These are phyloP conservation scores for Pythium folliculosum DNA, from an alignment of 352 stramenopile genomes.

Conservation along the genomic window DNA sequence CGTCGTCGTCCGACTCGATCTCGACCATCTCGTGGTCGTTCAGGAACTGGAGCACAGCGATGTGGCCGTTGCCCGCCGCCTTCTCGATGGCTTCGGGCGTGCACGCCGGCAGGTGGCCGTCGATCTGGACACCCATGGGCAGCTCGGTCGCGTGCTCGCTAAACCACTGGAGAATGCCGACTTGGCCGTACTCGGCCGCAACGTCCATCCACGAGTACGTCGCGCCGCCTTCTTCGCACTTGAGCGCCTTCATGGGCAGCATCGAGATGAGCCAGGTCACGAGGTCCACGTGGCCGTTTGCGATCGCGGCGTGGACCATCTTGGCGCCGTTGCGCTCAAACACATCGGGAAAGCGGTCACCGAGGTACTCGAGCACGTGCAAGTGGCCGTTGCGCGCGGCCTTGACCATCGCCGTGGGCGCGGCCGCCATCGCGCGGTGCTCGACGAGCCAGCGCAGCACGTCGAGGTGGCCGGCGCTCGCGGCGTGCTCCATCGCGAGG, in stretches of 20 bases:
- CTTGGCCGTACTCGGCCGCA: slow-evolving; percentile 64
- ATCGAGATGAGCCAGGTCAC: slow-evolving; percentile 62
- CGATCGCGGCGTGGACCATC: slow-evolving; percentile 68
- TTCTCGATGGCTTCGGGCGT: slow-evolving; percentile 63
- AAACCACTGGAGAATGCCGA: slow-evolving; percentile 67
- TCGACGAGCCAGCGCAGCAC: slow-evolving; percentile 37
- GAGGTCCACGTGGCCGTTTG: slow-evolving; percentile 54
- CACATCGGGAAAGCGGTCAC: slow-evolving; percentile 39
- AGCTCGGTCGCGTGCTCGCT: slow-evolving; percentile 57
- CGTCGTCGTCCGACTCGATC: slow-evolving; percentile 33
- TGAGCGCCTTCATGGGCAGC: slow-evolving; percentile 66
- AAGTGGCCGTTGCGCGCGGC: slow-evolving; percentile 25
- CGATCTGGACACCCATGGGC: slow-evolving; percentile 50
- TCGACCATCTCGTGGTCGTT: slow-evolving; percentile 54
- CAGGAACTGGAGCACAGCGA: slow-evolving; percentile 54
- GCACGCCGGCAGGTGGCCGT: slow-evolving; percentile 49
- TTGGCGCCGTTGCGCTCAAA: slow-evolving; percentile 57
- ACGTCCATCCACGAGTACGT: slow-evolving; percentile 71
- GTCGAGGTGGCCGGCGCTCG: slow-evolving; percentile 27
- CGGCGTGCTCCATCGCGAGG: slow-evolving; percentile 32
- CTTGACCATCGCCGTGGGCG: slow-evolving; percentile 27
- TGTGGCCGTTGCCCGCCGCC: slow-evolving; percentile 66
- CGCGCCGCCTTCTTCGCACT: slow-evolving; percentile 56
- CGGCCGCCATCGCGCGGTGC: slow-evolving; percentile 22
- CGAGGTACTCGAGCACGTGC: slow-evolving; percentile 43